Percentiles rank a stretch among this genome's conserved stretches.
These are phyloP conservation scores for Prunus campanulata DNA, from an alignment of 306 rosid genomes.

Conservation along the genomic window DNA sequence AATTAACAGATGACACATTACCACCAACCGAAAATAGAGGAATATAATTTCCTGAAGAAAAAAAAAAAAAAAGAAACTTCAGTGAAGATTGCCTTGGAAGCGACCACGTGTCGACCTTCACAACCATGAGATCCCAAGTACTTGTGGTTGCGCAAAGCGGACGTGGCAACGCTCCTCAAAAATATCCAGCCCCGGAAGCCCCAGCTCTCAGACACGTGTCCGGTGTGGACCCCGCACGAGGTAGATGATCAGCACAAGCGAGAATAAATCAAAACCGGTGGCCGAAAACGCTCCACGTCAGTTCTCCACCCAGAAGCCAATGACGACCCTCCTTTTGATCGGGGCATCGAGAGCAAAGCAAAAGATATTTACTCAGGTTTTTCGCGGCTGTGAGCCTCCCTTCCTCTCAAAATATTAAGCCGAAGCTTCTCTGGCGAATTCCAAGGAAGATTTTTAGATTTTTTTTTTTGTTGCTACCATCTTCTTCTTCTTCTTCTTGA, in stretches of 20 bases:
- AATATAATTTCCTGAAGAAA: too few species aligned
- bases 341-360: not conserved
- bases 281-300: constrained; percentile 41
- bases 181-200: constrained; percentile 26
- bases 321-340: constrained; percentile 43
- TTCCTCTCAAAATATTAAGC: not conserved
- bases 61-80: too few species aligned
- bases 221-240: constrained; percentile 18
- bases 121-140: constrained; percentile 24
- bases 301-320: constrained; percentile 10
- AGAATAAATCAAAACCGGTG: constrained; percentile 25
- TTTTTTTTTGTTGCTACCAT: not conserved
- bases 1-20: too few species aligned
- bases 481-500: not conserved
- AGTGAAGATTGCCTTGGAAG: not conserved
- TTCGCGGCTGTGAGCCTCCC: constrained; percentile 20
- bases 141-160: not conserved
- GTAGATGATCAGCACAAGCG: constrained; percentile 10
- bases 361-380: constrained; percentile 5
- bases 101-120: constrained; percentile 33
- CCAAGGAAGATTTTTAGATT: not conserved
- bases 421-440: not conserved
- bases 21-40: too few species aligned
- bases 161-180: constrained; percentile 16
- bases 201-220: constrained; percentile 17